Conservation (phyloP, 2,329 filamentous ascomycete genomes). For the Byssoonygena ceratinophila region DNA sequence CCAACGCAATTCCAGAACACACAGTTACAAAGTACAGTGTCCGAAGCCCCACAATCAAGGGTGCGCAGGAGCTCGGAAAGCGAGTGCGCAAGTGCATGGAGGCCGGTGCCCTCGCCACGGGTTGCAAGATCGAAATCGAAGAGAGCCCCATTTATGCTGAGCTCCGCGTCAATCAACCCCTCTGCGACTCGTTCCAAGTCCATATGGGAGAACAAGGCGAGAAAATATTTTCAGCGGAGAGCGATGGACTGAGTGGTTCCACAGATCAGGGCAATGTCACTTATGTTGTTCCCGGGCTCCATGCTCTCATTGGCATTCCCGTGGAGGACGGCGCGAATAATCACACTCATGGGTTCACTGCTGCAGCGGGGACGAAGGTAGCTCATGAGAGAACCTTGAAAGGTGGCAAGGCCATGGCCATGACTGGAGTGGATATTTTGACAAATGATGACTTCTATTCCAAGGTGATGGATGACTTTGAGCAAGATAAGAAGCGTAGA, state of each 20-base stretch:
- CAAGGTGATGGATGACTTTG: conserved; percentile 5
- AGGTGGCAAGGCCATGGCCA: conserved; percentile 13
- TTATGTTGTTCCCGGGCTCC: conserved; percentile 36
- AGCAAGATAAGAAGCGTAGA: conserved; percentile 6
- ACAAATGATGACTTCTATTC: conserved; percentile 7
- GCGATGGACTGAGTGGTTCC: conserved; percentile 2
- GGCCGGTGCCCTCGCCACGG: conserved; percentile 11
- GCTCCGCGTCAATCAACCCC: conserved; percentile 7
- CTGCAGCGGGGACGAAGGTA: conserved; percentile 8
- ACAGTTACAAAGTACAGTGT: conserved; percentile 34
- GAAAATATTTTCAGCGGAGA: background rate
- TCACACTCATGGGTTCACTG: conserved; percentile 9
- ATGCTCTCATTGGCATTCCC: conserved; percentile 37
- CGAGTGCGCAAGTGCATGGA: conserved; percentile 14
- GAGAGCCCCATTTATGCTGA: conserved; percentile 9
- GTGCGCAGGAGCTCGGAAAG: conserved; percentile 22
- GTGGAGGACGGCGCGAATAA: conserved; percentile 22
- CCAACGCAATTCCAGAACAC: conserved; percentile 46
- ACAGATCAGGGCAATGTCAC: conserved; percentile 18
- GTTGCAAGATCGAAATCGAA: conserved; percentile 7
- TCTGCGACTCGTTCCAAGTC: conserved; percentile 5
- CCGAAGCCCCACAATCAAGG: conserved; percentile 28
- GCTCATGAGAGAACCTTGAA: conserved; percentile 6
- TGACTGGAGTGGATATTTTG: conserved; percentile 12
- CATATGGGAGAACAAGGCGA: conserved; percentile 1